These are phyloP conservation scores for Bifiguratus adelaidae DNA, from an alignment of 192 early-diverging fungal species.

Conservation along the genomic window DNA sequence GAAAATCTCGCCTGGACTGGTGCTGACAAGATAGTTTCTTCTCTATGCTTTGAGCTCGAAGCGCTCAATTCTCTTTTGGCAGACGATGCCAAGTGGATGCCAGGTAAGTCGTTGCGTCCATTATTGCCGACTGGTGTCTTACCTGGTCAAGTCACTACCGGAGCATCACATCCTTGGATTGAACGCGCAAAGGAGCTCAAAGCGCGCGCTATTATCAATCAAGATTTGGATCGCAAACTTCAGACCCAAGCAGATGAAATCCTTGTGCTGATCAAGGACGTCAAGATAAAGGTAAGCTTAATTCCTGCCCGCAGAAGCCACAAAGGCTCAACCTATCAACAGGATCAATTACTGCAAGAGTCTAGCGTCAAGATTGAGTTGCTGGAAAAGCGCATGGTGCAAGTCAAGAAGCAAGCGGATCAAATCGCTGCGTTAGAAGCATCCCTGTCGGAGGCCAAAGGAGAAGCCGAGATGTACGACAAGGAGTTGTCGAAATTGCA, in stretches of 20 bases:
- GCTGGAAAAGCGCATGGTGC: constrained; percentile 70
- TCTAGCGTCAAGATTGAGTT: constrained; percentile 60
- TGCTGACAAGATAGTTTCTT: no score
- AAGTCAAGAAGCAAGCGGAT: constrained; percentile 54
- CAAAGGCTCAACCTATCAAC: no score
- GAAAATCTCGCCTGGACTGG: no score
- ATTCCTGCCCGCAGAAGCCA: no score
- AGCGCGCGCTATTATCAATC: constrained; percentile 66
- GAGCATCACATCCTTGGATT: no score
- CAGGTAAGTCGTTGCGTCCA: no score
- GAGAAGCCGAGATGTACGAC: constrained; percentile 57
- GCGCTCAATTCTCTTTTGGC: no score
- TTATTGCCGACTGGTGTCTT: no score
- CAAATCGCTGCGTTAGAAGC: constrained; percentile 47
- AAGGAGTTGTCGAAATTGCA: constrained; percentile 62
- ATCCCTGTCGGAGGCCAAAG: constrained; percentile 38
- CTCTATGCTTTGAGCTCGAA: no score
- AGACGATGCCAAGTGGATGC: no score
- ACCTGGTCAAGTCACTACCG: no score
- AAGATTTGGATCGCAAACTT: constrained; percentile 67
- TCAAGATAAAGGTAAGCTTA: constrained; percentile 66
- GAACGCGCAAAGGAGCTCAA: constrained; percentile 72
- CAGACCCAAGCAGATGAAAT: constrained; percentile 72
- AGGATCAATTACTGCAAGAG: constrained; percentile 78
- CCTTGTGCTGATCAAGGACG: constrained; percentile 63